Conservation (phyloP, 768 basidiomycete species). For the Rhizopogon roseolus region DNA sequence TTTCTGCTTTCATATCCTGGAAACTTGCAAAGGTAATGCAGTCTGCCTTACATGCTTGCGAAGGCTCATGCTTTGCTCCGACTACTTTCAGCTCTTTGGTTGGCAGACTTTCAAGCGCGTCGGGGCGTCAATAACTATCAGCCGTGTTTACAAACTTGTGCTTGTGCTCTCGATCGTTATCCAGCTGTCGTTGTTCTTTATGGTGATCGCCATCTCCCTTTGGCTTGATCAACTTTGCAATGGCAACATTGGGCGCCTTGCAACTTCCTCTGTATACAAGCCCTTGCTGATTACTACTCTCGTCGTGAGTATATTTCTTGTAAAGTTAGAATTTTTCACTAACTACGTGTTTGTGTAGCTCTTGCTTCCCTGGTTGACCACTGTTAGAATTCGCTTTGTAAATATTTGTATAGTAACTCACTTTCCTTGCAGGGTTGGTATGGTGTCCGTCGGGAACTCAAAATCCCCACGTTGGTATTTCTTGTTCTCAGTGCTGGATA, state of each 20-base stretch:
- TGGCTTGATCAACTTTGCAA: constrained; percentile 78
- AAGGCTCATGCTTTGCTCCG: not conserved
- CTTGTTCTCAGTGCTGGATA: constrained; percentile 56
- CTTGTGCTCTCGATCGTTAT: constrained; percentile 66
- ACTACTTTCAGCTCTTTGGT: constrained; percentile 51
- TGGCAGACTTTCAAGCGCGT: constrained; percentile 90
- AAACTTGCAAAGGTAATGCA: constrained; percentile 60
- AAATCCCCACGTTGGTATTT: constrained; percentile 57
- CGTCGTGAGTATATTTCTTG: constrained; percentile 40
- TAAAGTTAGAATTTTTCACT: not conserved
- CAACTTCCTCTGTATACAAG: constrained; percentile 47
- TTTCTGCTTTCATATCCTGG: constrained; percentile 67
- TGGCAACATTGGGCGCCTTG: constrained; percentile 54
- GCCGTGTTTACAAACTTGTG: constrained; percentile 69
- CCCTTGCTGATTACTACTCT: constrained; percentile 51
- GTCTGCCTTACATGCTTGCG: not conserved
- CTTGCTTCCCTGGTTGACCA: constrained; percentile 64
- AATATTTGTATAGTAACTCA: constrained; percentile 1
- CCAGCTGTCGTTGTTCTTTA: constrained; percentile 77
- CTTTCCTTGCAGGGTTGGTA: constrained; percentile 59
- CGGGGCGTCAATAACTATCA: constrained; percentile 70
- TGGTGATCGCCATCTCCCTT: constrained; percentile 60
- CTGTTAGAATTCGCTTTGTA: constrained; percentile 29
- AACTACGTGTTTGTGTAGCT: constrained; percentile 34
- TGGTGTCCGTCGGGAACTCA: constrained; percentile 63